Evolutionary conservation across 1,284 basidiomycete species (phyloP), one percentile per base, ranked within the genome.

Genomic region (Heterobasidion parviporum): DNA sequence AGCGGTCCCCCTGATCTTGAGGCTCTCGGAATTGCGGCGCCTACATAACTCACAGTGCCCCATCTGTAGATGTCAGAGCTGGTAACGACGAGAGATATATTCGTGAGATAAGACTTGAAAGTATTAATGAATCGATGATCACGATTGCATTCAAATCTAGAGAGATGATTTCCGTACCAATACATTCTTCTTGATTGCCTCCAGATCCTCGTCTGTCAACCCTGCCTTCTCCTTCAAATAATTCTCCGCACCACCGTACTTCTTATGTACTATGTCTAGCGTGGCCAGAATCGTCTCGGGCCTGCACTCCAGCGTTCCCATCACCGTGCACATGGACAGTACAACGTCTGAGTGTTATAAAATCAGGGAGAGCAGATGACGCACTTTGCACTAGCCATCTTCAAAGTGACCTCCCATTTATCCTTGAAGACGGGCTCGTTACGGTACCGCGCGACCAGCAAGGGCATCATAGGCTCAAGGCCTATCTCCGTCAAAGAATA

Each of bases 401-500:
- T 73, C 48, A 68, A 49, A 10, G 67, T 62, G 6, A 71, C 74
- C 14, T 69, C 62, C 67, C 68, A 69, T 56, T 75, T 74, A 20
- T 73, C 69, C n/a, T 64, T 62, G 54, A 69, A 74, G 0, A 67
- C 60, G 6, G 65, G 58, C 32, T 70, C 65, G 32, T 69, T 62
- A 53, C 67, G 60, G 59, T 73, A 68, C 32, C 73, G 70, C 20
- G 54, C 63, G 1, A 67, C 59, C 14, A 78, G 59, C 15, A 67
- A 54, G 6, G 68, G 67, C 8, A 71, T 54, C 12, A 63, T 64
- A 6, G 73, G 74, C 55, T 68, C 67, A 7, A 76, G 63, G 0
- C 73, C 75, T 36, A 69, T 52, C n/a, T 69, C 68, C 1, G 75
- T 74, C 20, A 78, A 62, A 0, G 67, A 58, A 56, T 78, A 77